Evolutionary conservation across 768 basidiomycete genomes (phyloP).

Genomic region (Ramaria sp.): DNA sequence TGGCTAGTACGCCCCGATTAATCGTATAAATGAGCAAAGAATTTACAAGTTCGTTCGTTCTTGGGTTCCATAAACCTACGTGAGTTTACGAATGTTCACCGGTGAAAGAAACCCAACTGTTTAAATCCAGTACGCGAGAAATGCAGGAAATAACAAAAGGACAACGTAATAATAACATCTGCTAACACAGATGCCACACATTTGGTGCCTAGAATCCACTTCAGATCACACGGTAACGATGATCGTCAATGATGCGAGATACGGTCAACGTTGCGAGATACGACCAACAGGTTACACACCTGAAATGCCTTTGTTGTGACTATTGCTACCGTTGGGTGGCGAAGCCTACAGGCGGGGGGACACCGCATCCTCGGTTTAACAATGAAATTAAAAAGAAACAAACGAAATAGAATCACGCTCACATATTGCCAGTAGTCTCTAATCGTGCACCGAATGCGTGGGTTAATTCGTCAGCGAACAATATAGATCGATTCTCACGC

Average conservation of each 20-base stretch:
- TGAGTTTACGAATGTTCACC: too few species aligned
- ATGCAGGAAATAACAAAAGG: background rate
- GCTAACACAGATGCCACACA: background rate
- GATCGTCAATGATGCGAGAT: too few species aligned
- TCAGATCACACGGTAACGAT: too few species aligned
- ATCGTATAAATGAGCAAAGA: constrained; percentile 40
- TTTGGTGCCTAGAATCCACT: background rate
- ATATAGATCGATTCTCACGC: too few species aligned
- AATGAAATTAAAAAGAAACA: background rate
- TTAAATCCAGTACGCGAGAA: background rate
- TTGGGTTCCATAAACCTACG: constrained; percentile 12
- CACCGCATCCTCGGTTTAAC: background rate
- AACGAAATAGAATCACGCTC: background rate
- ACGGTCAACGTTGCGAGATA: too few species aligned
- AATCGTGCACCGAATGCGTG: too few species aligned
- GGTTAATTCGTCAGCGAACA: too few species aligned
- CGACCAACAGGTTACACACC: background rate
- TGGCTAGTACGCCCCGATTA: constrained; percentile 33
- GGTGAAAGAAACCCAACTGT: background rate
- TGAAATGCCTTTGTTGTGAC: background rate
- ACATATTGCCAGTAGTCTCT: background rate
- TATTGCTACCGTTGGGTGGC: background rate
- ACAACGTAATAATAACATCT: background rate
- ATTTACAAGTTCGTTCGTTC: constrained; percentile 41
- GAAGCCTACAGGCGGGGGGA: background rate